Base-by-base conservation (phyloP, 805 yeast species). In the Yamadazyma sp. region DNA sequence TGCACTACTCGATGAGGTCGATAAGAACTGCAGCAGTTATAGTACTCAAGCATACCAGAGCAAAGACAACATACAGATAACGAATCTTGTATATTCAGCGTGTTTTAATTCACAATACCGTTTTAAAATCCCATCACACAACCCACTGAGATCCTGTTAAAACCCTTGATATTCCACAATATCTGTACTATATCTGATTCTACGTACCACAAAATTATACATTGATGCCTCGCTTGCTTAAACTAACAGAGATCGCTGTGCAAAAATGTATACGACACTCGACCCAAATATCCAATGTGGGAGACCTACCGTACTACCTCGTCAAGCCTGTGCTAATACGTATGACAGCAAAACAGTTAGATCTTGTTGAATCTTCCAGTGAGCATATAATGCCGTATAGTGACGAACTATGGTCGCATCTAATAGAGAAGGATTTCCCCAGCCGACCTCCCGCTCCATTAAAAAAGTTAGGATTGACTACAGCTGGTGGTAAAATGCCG, bases 341-440 rank as follows among this genome's bases (percentile, higher is more conserved):
- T 37, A 71, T 75, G 63, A 61, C 67, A 3, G 67, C 73, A 3
- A 69, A 64, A 41, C 70, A 75, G 32, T 55, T 77, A 12, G 53
- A 53, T 23, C 39, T 46, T 6, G 58, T 75, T 0, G 81, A 77
- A 49, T 41, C 39, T 1, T 54, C 48, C 31, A 70, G 76, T 28
- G 73, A 75, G 4, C 73, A 62, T 16, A 47, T 77, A 1, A 52
- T 52, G 5, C 64, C 70, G 1, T 53, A 62, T 28, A 57, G 73
- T 3, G 79, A 75, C 43, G 59, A 55, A 5, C 45, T 76, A 22
- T 77, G 82, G 82, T 52, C 49, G 26, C 38, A 42, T n/a, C 52
- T 77, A 15, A 55, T 76, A 1, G 56, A 57, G 26, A 62, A 70
- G 38, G 81, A 75, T 48, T 77, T 77, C 44, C 64, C 73, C 3